Evolutionary conservation across 202 grass and related monocot genomes (phyloP).

Genomic region (Zizania palustris): DNA sequence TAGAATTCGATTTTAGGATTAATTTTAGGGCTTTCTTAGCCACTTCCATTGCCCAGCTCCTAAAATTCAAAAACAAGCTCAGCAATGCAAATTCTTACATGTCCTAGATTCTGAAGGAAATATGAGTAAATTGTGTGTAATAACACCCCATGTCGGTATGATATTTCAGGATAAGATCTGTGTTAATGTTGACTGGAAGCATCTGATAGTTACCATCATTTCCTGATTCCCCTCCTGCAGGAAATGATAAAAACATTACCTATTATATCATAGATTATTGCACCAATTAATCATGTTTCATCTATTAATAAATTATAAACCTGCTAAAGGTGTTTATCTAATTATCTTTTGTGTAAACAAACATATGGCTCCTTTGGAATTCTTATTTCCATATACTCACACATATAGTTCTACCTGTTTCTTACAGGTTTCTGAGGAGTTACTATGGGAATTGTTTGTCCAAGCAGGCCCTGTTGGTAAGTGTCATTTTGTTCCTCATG

Average conservation of each 20-base stretch:
- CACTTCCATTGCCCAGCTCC: too few relatives aligned
- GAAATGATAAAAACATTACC: slow-evolving; percentile 6
- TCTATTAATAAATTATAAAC: slow-evolving; percentile 9
- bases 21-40: too few relatives aligned
- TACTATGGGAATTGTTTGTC: slow-evolving; percentile 96
- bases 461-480: slow-evolving; percentile 97
- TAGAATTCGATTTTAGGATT: too few relatives aligned
- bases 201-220: not conserved
- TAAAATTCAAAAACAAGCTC: too few relatives aligned
- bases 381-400: slow-evolving; percentile 3
- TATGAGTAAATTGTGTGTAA: not conserved
- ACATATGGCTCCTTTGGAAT: not conserved
- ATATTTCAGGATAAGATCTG: not conserved
- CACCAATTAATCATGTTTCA: not conserved
- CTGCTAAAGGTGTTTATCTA: not conserved
- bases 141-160: not conserved
- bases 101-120: not conserved
- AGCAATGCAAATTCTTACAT: not conserved
- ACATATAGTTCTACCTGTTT: slow-evolving; percentile 30
- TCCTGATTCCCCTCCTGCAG: slow-evolving; percentile 12
- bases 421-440: slow-evolving; percentile 68
- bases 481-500: slow-evolving; percentile 28
- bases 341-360: not conserved
- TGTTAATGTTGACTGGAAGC: not conserved
- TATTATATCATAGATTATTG: not conserved